Conservation (phyloP, 306 rosid species). For the Cicer bijugum region DNA sequence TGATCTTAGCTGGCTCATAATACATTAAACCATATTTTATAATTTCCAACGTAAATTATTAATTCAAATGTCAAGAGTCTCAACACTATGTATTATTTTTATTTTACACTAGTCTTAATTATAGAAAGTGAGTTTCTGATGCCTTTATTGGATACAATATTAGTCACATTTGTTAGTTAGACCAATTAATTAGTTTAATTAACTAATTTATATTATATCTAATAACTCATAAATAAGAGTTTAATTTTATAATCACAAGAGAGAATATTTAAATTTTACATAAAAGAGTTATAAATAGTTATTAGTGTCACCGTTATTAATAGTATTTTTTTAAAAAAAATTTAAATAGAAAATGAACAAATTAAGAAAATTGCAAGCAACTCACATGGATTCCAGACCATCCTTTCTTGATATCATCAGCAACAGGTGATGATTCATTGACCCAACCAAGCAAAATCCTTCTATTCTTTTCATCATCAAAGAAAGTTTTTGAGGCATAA, state of each 20-base stretch:
- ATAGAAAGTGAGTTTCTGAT: background rate
- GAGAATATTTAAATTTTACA: no score
- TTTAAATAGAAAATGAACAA: background rate
- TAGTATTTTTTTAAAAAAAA: no score
- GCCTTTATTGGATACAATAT: no score
- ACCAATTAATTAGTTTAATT: no score
- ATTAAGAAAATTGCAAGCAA: background rate
- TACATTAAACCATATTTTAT: conserved; percentile 20
- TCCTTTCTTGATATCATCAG: conserved; percentile 68
- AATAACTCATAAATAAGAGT: no score
- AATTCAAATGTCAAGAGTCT: background rate
- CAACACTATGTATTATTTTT: background rate
- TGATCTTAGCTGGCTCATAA: conserved; percentile 30
- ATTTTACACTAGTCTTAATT: background rate
- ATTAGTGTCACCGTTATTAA: no score
- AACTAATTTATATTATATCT: no score
- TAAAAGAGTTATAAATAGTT: no score
- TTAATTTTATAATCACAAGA: no score
- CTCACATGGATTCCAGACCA: conserved; percentile 92
- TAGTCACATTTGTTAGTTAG: no score
- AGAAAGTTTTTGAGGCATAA: conserved; percentile 91
- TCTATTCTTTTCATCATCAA: conserved; percentile 59
- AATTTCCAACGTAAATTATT: background rate
- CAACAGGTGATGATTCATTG: conserved; percentile 71
- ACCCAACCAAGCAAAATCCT: conserved; percentile 84